phyloP scores from a whole-genome alignment of 495 filamentous ascomycete genomes.

The Hypoxylon subgilvum region DNA sequence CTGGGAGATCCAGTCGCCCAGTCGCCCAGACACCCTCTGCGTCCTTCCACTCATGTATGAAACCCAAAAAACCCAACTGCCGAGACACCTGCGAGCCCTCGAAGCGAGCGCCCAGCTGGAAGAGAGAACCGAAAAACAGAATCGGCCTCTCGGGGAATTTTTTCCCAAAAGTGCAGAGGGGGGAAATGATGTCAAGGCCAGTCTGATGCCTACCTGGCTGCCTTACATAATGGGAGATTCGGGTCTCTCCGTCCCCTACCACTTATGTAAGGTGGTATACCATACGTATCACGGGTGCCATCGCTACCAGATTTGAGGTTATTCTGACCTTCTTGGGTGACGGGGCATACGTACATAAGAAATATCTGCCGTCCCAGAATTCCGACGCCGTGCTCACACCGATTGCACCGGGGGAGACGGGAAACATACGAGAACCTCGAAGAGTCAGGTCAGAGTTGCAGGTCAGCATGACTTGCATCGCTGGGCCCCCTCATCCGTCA shows the following conservation, averaged over 20 bases:
- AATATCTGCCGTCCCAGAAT: conserved; percentile 3
- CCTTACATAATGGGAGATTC: conserved; percentile 5
- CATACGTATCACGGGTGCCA: conserved; percentile 10
- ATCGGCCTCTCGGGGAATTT: conserved; percentile 22
- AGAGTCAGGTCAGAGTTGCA: conserved; percentile 28
- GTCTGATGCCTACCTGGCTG: neutral
- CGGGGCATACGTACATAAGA: neutral
- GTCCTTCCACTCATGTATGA: conserved; percentile 22
- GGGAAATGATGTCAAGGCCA: conserved; percentile 1
- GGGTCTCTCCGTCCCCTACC: conserved; percentile 17
- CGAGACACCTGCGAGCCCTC: conserved; percentile 21
- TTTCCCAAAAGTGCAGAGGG: neutral
- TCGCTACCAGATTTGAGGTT: no score
- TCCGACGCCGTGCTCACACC: conserved; percentile 5
- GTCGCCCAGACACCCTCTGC: conserved; percentile 3
- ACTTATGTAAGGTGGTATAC: conserved; percentile 34
- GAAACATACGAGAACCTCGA: conserved; percentile 23
- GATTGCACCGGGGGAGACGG: conserved; percentile 6
- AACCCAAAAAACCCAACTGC: conserved; percentile 34
- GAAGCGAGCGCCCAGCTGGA: neutral
- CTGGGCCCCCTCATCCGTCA: conserved; percentile 12
- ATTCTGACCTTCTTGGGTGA: neutral
- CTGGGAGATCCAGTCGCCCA: neutral
- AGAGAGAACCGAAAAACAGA: conserved; percentile 1
- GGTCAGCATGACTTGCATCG: conserved; percentile 31